A percentile compares a stretch with the other conserved stretches of the same genome.
Evolutionary conservation across 73 alveolate genomes (phyloP).

Genomic region (Breviolum minutum): DNA sequence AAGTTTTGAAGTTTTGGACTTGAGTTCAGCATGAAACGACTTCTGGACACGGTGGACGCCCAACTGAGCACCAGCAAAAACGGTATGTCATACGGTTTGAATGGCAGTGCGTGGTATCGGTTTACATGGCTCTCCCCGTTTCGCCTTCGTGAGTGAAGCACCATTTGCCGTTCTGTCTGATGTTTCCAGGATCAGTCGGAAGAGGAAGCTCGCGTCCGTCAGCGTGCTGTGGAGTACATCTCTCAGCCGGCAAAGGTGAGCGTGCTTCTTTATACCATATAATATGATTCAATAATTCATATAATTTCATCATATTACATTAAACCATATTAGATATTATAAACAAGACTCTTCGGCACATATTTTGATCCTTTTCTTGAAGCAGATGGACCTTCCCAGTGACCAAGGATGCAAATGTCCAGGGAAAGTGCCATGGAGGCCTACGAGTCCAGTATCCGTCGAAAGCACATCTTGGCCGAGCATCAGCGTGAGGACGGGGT

Average conservation of each 20-base stretch:
- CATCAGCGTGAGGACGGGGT: conserved; percentile 88
- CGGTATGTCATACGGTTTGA: not conserved
- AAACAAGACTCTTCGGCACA: not conserved
- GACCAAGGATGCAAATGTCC: conserved; percentile 81
- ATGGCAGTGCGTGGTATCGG: not conserved
- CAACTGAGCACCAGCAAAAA: no score
- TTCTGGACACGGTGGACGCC: no score
- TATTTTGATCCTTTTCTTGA: not conserved
- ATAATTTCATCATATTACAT: not conserved
- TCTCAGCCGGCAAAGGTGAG: not conserved
- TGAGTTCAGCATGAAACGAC: no score
- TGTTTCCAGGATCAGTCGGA: conserved; percentile 53
- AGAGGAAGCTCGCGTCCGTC: conserved; percentile 83
- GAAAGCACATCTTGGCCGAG: conserved; percentile 83
- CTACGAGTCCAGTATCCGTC: conserved; percentile 57
- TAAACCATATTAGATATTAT: no score
- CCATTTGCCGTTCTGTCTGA: not conserved
- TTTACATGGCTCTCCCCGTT: no score
- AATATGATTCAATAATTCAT: not conserved
- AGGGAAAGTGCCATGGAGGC: conserved; percentile 87
- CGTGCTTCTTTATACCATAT: not conserved
- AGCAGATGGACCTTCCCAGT: not conserved
- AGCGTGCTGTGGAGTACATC: conserved; percentile 53
- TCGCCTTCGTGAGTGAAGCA: no score
- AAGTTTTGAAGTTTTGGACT: not conserved